Percentiles rank a stretch among this genome's conserved stretches.
phyloP scores from a whole-genome alignment of 352 stramenopile species.

The Aphanomyces astaci region DNA sequence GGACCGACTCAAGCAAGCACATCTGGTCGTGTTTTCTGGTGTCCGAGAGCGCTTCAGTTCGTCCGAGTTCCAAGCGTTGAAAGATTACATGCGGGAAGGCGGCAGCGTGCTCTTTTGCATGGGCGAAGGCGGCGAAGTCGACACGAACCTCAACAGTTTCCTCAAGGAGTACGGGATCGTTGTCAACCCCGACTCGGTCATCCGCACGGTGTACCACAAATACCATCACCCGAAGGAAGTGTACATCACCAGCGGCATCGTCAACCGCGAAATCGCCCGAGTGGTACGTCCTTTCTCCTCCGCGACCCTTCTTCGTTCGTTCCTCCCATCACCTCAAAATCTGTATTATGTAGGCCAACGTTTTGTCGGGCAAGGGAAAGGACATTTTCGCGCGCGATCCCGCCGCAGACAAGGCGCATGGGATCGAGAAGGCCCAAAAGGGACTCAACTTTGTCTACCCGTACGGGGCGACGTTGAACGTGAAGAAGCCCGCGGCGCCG shows the following conservation, averaged over 20 bases:
- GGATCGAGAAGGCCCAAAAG: constrained; percentile 72
- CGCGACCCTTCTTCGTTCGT: not conserved
- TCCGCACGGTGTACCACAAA: constrained; percentile 93
- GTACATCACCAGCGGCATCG: constrained; percentile 89
- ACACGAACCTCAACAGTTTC: constrained; percentile 94
- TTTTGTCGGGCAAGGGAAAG: constrained; percentile 54
- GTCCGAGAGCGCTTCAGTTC: constrained; percentile 86
- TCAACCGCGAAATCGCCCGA: constrained; percentile 88
- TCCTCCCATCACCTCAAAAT: too few species aligned
- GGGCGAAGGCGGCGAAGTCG: constrained; percentile 86
- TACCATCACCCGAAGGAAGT: constrained; percentile 96
- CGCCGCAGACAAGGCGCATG: constrained; percentile 36
- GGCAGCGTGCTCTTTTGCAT: constrained; percentile 89
- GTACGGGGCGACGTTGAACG: constrained; percentile 89
- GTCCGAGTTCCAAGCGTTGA: constrained; percentile 79
- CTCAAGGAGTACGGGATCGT: constrained; percentile 90
- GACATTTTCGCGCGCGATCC: constrained; percentile 37
- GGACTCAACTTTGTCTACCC: constrained; percentile 93
- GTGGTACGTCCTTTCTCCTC: constrained; percentile 35
- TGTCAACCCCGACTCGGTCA: constrained; percentile 82
- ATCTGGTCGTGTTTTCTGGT: constrained; percentile 85
- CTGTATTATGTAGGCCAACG: constrained; percentile 42
- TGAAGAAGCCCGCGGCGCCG: constrained; percentile 83
- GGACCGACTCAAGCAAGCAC: constrained; percentile 81
- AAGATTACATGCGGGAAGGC: constrained; percentile 81